Evolutionary conservation across 2,329 filamentous ascomycete genomes (phyloP).

Genomic region (Hymenoscyphus occultus): DNA sequence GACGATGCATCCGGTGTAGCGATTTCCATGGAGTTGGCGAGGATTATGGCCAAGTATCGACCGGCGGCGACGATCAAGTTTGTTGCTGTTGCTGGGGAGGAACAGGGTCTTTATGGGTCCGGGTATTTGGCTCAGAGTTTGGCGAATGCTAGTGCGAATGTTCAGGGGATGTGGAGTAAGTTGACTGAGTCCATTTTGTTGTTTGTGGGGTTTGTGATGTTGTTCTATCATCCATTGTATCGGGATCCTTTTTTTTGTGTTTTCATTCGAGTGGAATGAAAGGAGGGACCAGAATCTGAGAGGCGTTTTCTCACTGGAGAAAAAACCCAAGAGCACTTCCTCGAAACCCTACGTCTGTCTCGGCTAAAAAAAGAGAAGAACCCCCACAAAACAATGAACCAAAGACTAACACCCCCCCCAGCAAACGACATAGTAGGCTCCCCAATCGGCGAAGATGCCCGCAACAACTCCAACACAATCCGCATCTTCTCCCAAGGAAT

Average conservation of each 20-base stretch:
- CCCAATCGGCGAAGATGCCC: constrained; percentile 44
- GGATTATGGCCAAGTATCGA: constrained; percentile 46
- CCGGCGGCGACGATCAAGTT: constrained; percentile 54
- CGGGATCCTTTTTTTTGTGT: too few relatives aligned
- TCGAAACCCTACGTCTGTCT: too few relatives aligned
- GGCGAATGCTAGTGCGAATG: constrained; percentile 49
- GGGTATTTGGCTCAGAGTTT: constrained; percentile 51
- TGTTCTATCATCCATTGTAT: too few relatives aligned
- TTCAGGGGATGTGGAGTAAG: constrained; percentile 53
- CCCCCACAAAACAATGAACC: background rate
- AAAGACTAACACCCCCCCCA: background rate
- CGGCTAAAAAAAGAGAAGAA: too few relatives aligned
- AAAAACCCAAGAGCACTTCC: too few relatives aligned
- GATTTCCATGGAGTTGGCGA: constrained; percentile 53
- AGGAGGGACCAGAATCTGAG: too few relatives aligned
- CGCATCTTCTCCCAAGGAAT: constrained; percentile 49
- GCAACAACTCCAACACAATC: constrained; percentile 48
- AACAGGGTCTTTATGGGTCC: constrained; percentile 53
- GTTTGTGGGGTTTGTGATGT: background rate
- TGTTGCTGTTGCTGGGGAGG: constrained; percentile 55
- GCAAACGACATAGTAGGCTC: constrained; percentile 48
- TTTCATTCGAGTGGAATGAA: too few relatives aligned
- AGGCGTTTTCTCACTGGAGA: too few relatives aligned
- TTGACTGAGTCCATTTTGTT: background rate
- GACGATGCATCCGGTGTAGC: constrained; percentile 56